A percentile compares a stretch with the other conserved stretches of the same genome.
phyloP scores from a whole-genome alignment of 2,329 filamentous ascomycete species.

The Colletotrichum chlorophyti region DNA sequence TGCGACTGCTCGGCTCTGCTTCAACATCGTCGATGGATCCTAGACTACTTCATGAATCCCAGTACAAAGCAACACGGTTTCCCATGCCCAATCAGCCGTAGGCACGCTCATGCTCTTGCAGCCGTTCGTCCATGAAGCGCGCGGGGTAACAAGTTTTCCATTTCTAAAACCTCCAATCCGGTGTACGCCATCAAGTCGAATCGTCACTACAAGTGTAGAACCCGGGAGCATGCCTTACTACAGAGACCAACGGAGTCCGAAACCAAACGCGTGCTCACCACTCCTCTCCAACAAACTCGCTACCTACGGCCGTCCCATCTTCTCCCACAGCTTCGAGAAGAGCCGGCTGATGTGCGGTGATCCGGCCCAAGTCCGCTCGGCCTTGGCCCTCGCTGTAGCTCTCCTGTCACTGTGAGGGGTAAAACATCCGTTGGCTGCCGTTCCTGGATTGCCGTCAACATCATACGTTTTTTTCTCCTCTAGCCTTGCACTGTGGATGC shows the following conservation, averaged over 20 bases:
- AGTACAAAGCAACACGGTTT: neutral
- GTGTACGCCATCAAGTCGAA: neutral
- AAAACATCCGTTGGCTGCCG: conserved; percentile 20
- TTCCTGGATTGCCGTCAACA: conserved; percentile 28
- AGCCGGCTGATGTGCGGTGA: conserved; percentile 11
- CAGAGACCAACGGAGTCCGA: no score
- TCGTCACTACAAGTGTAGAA: neutral
- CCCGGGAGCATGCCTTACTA: neutral
- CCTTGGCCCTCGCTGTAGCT: conserved; percentile 17
- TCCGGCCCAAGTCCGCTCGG: conserved; percentile 15
- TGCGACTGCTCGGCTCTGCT: neutral
- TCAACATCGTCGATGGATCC: neutral
- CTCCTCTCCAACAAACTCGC: neutral
- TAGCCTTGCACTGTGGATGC: conserved; percentile 21
- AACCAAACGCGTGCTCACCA: no score
- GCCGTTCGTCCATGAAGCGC: conserved; percentile 1
- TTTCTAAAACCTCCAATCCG: conserved; percentile 1
- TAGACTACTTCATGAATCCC: neutral
- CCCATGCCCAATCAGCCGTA: conserved; percentile 1
- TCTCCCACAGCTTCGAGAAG: conserved; percentile 6
- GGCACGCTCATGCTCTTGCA: neutral
- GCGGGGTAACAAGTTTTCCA: conserved; percentile 22
- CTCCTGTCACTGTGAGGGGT: conserved; percentile 27
- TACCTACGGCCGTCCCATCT: neutral
- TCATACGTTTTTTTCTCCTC: conserved; percentile 29